Evolutionary conservation across 176 grass and related monocot genomes (phyloP).

Genomic region (Phyllostachys edulis): DNA sequence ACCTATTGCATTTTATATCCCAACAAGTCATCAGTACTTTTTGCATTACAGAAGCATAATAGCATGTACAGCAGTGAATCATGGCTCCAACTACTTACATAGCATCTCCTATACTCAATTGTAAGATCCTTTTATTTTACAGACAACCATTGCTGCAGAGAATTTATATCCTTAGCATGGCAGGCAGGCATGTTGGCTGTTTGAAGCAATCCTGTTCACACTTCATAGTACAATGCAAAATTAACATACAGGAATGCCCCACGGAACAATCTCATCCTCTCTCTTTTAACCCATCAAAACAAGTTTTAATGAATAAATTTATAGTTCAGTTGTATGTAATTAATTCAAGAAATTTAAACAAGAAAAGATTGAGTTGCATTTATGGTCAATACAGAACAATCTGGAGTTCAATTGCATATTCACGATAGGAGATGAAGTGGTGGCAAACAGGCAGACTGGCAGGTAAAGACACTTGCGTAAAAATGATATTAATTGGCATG

Average conservation of each 20-base stretch:
- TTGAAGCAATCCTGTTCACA: slow-evolving; percentile 21
- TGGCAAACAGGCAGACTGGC: not conserved
- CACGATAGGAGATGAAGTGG: not conserved
- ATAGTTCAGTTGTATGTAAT: not conserved
- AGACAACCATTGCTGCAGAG: not conserved
- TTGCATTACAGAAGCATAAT: slow-evolving; percentile 6
- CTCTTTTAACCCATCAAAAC: not conserved
- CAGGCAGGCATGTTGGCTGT: not conserved
- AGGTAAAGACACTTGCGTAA: not conserved
- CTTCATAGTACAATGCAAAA: not conserved
- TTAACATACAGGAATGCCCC: not conserved
- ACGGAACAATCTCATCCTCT: not conserved
- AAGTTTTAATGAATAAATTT: not conserved
- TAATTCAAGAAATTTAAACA: not conserved
- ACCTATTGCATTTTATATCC: not conserved
- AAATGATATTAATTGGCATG: not conserved
- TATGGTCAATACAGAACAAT: not conserved
- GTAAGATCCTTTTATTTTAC: not conserved
- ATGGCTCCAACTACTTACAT: not conserved
- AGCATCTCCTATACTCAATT: not conserved
- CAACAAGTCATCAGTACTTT: not conserved
- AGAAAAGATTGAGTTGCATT: not conserved
- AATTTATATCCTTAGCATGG: slow-evolving; percentile 1
- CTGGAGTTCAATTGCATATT: not conserved
- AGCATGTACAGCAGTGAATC: slow-evolving; percentile 3